Conservation (phyloP, 805 yeast species). For the Cyberlindnera euphorbiae region DNA sequence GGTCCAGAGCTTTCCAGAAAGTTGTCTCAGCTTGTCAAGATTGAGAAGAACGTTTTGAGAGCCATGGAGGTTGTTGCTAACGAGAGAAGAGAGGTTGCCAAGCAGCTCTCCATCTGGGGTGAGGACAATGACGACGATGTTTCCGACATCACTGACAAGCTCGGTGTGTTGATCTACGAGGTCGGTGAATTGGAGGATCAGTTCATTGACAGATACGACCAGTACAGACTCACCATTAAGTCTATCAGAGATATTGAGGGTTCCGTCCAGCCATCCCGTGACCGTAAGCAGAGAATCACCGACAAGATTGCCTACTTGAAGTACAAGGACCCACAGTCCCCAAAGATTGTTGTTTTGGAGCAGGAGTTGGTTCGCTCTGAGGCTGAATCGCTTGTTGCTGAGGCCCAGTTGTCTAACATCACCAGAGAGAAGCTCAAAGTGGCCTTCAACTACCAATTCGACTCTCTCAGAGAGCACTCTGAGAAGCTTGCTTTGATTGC, state of each 20-base stretch:
- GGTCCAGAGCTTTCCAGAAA: slow-evolving; percentile 80
- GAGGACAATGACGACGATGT: slow-evolving; percentile 83
- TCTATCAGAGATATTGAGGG: slow-evolving; percentile 80
- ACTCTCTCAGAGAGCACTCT: slow-evolving; percentile 78
- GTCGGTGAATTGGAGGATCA: slow-evolving; percentile 85
- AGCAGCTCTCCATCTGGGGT: slow-evolving; percentile 83
- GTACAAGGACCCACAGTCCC: slow-evolving; percentile 82
- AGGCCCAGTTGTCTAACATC: slow-evolving; percentile 84
- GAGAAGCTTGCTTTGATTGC: slow-evolving; percentile 84
- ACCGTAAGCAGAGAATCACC: slow-evolving; percentile 79
- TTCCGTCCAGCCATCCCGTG: slow-evolving; percentile 84
- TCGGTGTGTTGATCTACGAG: slow-evolving; percentile 79
- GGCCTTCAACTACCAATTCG: slow-evolving; percentile 80
- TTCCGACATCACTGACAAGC: slow-evolving; percentile 79
- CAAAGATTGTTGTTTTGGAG: slow-evolving; percentile 72
- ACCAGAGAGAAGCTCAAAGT: slow-evolving; percentile 84
- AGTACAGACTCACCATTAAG: slow-evolving; percentile 77
- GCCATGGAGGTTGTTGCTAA: slow-evolving; percentile 71
- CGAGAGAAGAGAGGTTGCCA: slow-evolving; percentile 79
- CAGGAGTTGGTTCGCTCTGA: slow-evolving; percentile 90
- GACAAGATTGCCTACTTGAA: slow-evolving; percentile 80
- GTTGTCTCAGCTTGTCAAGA: slow-evolving; percentile 67
- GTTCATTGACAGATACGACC: slow-evolving; percentile 81
- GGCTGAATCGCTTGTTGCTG: slow-evolving; percentile 88
- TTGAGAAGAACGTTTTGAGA: slow-evolving; percentile 78